Evolutionary conservation across 768 basidiomycete genomes (phyloP), one percentile per base, ranked within the genome.

Genomic region (Psilocybe azurescens): DNA sequence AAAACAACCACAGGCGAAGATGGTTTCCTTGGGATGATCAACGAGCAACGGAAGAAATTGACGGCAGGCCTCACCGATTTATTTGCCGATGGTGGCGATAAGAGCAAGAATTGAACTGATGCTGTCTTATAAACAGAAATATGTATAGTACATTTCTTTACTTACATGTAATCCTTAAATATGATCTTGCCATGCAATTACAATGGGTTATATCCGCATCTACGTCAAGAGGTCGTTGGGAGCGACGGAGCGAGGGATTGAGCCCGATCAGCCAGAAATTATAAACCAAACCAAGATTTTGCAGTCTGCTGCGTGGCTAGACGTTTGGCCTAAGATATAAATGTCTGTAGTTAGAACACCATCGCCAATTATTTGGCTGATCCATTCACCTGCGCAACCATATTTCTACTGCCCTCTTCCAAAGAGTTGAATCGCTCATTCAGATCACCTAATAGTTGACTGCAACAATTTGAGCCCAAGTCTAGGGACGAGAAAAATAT

Each of bases 251-350:
- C 24, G 2, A 24, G 24, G 24, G 24, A 24, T 24, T 24, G 24
- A 24, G 24, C 24, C 24, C 24, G 28, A 33, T 10, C 10, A 44
- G 76, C 68, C 85, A 52, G 14, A 30, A 30, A 53, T 38, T 32
- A 53, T 13, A 87, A 81, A 14, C 82, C 81, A 73, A 90, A 86
- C 89, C 89, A 90, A 32, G 81, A 79, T 74, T 87, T 90, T 20
- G 86, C 79, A 1, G 82, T 81, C 66, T 90, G 87, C 66, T 87
- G 80, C 13, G 86, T 75, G 14, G 89, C 89, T 5, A 89, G 70
- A 44, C 79, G 78, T 69, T 88, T 90, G 5, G 89, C 89, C 86
- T 89, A 56, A 16, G 60, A 44, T 36, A 29, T 9, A 39, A 18
- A 55, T 32, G 50, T 46, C 51, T n/a, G 56, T 24, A 66, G 47